Evolutionary conservation across 495 filamentous ascomycete species (phyloP).

Genomic region (Aspergillus hancockii): DNA sequence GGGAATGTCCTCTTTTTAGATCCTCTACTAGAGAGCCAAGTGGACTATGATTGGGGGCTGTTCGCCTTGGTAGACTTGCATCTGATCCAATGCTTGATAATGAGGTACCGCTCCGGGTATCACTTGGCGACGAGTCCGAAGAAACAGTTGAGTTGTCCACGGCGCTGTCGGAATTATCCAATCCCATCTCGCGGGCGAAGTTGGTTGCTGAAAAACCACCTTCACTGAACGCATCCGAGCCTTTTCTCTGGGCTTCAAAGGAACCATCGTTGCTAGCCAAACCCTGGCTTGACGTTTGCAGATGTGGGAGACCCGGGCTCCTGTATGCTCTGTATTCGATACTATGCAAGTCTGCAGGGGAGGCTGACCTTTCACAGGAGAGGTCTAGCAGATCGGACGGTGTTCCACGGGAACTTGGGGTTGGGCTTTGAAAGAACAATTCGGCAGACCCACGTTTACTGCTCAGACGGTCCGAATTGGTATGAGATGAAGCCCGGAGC

Average conservation of each 20-base stretch:
- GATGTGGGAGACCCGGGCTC: constrained; percentile 11
- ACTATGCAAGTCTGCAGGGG: constrained; percentile 14
- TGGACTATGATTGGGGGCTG: constrained; percentile 35
- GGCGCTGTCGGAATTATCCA: constrained; percentile 42
- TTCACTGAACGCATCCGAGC: constrained; percentile 38
- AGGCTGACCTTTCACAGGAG: constrained; percentile 8
- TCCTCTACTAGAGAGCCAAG: constrained; percentile 42
- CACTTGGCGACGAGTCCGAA: constrained; percentile 65
- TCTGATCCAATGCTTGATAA: constrained; percentile 60
- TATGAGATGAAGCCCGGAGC: constrained; percentile 22
- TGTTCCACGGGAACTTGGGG: constrained; percentile 17
- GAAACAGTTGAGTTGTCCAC: constrained; percentile 68
- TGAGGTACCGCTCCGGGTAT: constrained; percentile 67
- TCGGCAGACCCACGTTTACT: constrained; percentile 25
- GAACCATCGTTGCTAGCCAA: constrained; percentile 9
- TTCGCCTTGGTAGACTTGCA: constrained; percentile 32
- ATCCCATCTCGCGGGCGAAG: constrained; percentile 41
- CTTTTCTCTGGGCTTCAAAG: constrained; percentile 20
- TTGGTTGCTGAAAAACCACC: constrained; percentile 38
- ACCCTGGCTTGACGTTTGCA: constrained; percentile 20
- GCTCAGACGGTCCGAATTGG: constrained; percentile 22
- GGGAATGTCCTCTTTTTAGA: constrained; percentile 23
- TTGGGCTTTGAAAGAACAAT: constrained; percentile 26
- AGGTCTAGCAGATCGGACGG: constrained; percentile 28
- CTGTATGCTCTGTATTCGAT: constrained; percentile 26